Conservation (phyloP, 306 rosid species). For the Casuarina equisetifolia region DNA sequence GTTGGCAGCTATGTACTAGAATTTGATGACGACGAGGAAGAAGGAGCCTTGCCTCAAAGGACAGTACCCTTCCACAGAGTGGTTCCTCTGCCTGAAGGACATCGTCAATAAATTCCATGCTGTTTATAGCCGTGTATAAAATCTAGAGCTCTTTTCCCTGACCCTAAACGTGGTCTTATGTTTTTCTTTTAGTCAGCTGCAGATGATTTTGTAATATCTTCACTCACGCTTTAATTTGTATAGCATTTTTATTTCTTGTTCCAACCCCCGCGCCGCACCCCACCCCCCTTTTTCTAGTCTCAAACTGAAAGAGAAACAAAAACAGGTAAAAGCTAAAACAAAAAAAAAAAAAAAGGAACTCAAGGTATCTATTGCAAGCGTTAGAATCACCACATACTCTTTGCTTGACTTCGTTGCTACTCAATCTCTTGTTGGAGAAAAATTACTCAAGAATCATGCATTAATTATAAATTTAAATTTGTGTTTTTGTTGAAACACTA, state of each 20-base stretch:
- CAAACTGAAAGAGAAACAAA: too few species aligned
- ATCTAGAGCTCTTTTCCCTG: conserved; percentile 19
- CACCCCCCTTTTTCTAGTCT: too few species aligned
- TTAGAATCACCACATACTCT: too few species aligned
- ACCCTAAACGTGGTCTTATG: conserved; percentile 25
- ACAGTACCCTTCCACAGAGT: conserved; percentile 86
- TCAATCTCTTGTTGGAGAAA: too few species aligned
- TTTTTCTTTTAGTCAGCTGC: background rate
- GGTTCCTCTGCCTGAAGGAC: conserved; percentile 92
- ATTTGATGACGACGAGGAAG: conserved; percentile 98
- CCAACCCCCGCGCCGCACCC: too few species aligned
- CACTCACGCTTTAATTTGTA: background rate
- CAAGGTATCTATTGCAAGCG: too few species aligned
- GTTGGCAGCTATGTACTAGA: conserved; percentile 82
- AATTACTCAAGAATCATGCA: too few species aligned
- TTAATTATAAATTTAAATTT: too few species aligned
- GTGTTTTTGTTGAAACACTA: too few species aligned
- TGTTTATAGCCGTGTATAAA: conserved; percentile 40
- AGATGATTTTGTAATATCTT: conserved; percentile 4
- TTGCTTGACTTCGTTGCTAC: too few species aligned
- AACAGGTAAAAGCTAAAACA: too few species aligned
- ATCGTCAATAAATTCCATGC: conserved; percentile 64
- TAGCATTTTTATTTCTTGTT: background rate
- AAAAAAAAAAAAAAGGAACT: too few species aligned
- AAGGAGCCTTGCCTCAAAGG: conserved; percentile 92